These are phyloP conservation scores for Neurospora sp. DNA, from an alignment of 495 filamentous ascomycete species.

Conservation along the genomic window DNA sequence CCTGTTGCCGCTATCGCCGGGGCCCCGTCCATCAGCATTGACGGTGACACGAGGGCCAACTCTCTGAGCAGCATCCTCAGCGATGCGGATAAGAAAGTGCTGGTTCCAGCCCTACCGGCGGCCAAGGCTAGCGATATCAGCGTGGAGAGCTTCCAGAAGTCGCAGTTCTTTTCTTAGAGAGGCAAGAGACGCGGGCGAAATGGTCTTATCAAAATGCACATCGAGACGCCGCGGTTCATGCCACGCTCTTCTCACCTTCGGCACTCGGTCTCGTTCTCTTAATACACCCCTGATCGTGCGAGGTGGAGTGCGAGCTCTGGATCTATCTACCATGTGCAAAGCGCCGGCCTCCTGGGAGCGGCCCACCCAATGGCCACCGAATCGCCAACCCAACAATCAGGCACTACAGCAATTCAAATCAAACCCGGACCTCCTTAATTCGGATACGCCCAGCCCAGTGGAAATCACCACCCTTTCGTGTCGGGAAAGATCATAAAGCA, in stretches of 20 bases:
- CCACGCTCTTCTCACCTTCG: neutral
- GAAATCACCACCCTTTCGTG: neutral
- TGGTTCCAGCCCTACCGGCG: constrained; percentile 37
- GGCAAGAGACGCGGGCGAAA: neutral
- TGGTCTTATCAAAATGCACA: neutral
- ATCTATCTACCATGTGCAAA: neutral
- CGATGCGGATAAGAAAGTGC: constrained; percentile 21
- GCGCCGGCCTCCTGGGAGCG: neutral
- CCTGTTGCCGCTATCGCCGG: constrained; percentile 46
- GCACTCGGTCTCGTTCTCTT: neutral
- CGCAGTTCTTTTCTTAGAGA: constrained; percentile 65
- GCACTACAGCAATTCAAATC: neutral
- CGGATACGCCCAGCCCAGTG: no score
- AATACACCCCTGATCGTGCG: neutral
- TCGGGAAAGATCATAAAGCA: neutral
- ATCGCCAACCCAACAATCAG: neutral
- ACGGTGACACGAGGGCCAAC: constrained; percentile 29
- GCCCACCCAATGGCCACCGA: neutral
- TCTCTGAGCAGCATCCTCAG: constrained; percentile 34
- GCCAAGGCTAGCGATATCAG: constrained; percentile 59
- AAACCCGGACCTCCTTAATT: neutral
- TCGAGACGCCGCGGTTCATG: neutral
- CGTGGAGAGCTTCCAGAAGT: constrained; percentile 84
- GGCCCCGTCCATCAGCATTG: constrained; percentile 35
- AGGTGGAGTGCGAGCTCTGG: neutral